Base-by-base conservation (phyloP, 2,329 filamentous ascomycete genomes). In the Fusarium bulbicola region DNA sequence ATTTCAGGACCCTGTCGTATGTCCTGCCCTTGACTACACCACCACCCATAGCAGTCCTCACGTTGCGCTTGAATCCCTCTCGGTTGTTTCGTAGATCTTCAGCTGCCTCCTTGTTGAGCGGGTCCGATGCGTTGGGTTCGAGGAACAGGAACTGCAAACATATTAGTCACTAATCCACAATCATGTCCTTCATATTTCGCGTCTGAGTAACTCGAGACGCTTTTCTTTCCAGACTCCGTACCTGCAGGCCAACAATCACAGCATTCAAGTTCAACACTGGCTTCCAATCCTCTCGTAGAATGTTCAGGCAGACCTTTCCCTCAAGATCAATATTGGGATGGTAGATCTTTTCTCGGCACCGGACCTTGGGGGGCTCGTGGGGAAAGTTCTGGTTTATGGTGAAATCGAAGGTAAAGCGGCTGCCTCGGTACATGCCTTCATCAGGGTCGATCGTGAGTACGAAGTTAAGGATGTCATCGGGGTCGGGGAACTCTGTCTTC, bases 261-360 rank as follows among this genome's bases (percentile, higher is more conserved):
- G 96, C 95, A 80, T 98, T 98, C 81, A 99, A 83, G 82, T 98
- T 98, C 80, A 99, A 85, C 49, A 99, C 96, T 0, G 96, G 96
- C 87, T 98, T 99, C 96, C 96, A 99, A 85, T 99, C 96, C 85
- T 99, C 96, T 70, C 96, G 88, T 79, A 99, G 84, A 78, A 99
- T 99, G 82, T 99, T 99, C 79, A 99, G 85, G 86, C 96, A 99
- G 72, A 99, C 95, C 81, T 99, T 99, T 77, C 96, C 96, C 81
- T 98, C 94, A 45, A 97, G 88, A 80, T 99, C 96, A 81, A 99
- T 99, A 83, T 99, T 99, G 11, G 96, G 96, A 82, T 99, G 96
- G 85, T 99, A 99, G 78, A 99, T 98, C 87, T 97, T 98, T 84
- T 99, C 94, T 76, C 92, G 93, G 85, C 96, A 98, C 80, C 93